Evolutionary conservation across 805 yeast species (phyloP), one percentile per base, ranked within the genome.

Genomic region (Sugiyamaella boreocaroliniensis): DNA sequence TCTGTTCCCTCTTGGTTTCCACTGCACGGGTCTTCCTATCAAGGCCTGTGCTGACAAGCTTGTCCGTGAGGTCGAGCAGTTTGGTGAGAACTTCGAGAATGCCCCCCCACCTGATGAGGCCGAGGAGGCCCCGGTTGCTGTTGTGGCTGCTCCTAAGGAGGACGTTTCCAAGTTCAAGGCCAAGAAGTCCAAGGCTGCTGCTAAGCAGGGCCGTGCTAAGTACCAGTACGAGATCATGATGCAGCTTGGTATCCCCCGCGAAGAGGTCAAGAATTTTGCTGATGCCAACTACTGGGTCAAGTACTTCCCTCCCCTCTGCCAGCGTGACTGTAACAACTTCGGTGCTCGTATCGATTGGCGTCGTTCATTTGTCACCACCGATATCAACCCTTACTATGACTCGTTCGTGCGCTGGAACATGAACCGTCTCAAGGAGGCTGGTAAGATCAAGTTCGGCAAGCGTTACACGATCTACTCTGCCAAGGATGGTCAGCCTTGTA

Each of bases 11-110:
- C 78, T 93, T 53, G 99, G 99, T 48, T 93, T 92, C 85, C 99
- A 93, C 73, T 93, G 99, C 79, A 93, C 99, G 37, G 99, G 99
- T 77, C 86, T 93, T 97, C 98, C 99, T 51, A 93, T 93, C 69
- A 71, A 70, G 64, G 92, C 98, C 29, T 80, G 96, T 64, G 98
- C 99, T 48, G 99, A 92, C 73, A 92, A 93, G 73, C 78, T 93
- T 66, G 81, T 81, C 66, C 83, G 99, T 70, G 99, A 93, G 76
- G 76, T 90, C 54, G 97, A 93, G 73, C 69, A 80, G 69, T 93
- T 93, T 67, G 99, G 99, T 50, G 75, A 71, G 15, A 89, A 88
- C 64, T 93, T 86, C 64, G 60, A 60, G 44, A 89, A 89, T 55
- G 74, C 76, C 29, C 85, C 79, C 43, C 85, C 74, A 2, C 85